Base-by-base conservation (phyloP, 805 yeast species). In the Debaryomyces tyrocola region DNA sequence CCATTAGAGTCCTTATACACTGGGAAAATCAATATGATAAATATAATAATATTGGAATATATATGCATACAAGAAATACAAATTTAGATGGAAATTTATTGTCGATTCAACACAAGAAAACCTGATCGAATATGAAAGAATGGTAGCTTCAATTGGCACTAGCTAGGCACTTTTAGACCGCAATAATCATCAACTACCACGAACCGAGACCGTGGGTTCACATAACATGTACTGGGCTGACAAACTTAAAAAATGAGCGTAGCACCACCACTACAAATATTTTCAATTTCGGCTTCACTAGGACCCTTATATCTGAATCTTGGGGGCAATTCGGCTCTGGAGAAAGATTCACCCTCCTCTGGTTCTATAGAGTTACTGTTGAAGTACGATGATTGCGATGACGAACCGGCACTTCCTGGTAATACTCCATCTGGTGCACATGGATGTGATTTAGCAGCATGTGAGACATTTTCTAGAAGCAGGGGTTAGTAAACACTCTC, bases 181-280 rank as follows among this genome's bases (percentile, higher is more conserved):
- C 10, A 9, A 24, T 24, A 2, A 4, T 5, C 10, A 9, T 24
- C 27, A 24, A 24, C 27, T 5, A 9, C 27, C 5, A 24, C 10
- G 10, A 7, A 24, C 10, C 10, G 2, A 3, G 27, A 24, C 27
- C 27, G 27, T 24, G 27, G 27, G 27, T 7, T 24, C 27, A 9
- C 27, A 3, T 5, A 24, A 24, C 27, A 24, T 24, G 20, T 35
- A 20, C 21, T 17, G 15, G 9, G 14, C 20, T 11, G 24, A 7
- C n/a, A 18, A 35, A 18, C 28, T 49, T 72, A 80, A 54, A 67
- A 78, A 11, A 80, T 67, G 37, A 76, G 58, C 33, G 77, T 82
- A 31, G 96, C 96, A 55, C 97, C 97, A 46, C 98, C 99, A 44
- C 79, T 75, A 56, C 83, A 79, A 56, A 92, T 81, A 53, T 81